Percentiles rank a stretch among this genome's conserved stretches.
phyloP scores from a whole-genome alignment of 306 rosid species.

The Canavalia gladiata region DNA sequence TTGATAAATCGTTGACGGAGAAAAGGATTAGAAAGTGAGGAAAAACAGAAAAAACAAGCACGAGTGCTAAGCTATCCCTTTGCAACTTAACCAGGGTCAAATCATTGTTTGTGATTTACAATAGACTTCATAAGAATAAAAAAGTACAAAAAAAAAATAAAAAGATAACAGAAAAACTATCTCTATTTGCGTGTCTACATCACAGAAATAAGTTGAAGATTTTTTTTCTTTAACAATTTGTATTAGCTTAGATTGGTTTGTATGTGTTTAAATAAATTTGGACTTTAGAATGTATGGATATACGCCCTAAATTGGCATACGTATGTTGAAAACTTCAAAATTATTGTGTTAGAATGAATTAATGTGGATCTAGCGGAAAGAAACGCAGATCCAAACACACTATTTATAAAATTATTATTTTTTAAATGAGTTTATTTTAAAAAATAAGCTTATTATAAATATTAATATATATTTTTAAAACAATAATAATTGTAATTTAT shows the following conservation, averaged over 20 bases:
- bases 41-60: background rate
- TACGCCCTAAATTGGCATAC: no score
- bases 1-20: slow-evolving; percentile 10
- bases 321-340: no score
- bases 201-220: background rate
- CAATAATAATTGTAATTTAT: no score
- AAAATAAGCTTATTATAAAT: no score
- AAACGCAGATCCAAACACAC: no score
- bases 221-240: background rate
- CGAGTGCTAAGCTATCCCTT: slow-evolving; percentile 21
- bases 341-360: no score
- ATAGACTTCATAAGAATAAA: background rate
- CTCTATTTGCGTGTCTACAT: background rate
- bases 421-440: no score
- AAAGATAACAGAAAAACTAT: background rate
- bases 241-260: background rate
- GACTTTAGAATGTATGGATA: no score
- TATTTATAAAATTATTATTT: no score
- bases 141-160: background rate
- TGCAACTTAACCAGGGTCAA: slow-evolving; percentile 19
- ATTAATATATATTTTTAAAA: no score
- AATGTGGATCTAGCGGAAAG: no score
- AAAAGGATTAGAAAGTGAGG: slow-evolving; percentile 11
- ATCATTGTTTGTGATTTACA: slow-evolving; percentile 20
- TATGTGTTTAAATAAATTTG: background rate